Evolutionary conservation across 2,329 filamentous ascomycete species (phyloP), one percentile per base, ranked within the genome.

Genomic region (Laburnicola sp.): DNA sequence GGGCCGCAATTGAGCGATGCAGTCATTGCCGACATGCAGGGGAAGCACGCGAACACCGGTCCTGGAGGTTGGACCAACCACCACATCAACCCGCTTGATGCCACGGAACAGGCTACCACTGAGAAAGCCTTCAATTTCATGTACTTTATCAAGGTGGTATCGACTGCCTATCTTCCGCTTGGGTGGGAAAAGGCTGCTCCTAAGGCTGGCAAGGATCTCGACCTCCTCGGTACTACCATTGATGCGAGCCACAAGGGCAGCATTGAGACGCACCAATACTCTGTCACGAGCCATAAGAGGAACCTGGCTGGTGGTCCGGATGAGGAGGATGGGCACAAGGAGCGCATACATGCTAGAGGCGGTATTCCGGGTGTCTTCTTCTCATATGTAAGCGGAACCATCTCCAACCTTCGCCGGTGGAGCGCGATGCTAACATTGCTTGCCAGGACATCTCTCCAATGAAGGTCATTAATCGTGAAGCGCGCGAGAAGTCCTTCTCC

Each of bases 121-220:
- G 91, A 97, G 66, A 84, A 90, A 61, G 88, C 88, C 58, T 97
- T 82, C 80, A 99, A 97, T 79, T 99, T 87, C 75, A 96, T 97
- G 91, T 99, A 99, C 80, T 99, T 99, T 75, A 82, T 99, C 75
- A 99, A 99, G 80, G 94, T 99, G 50, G 94, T 99, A 28, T 91
- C 89, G 2, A 99, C 94, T 1, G 93, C 91, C 1, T 99, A 97
- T 72, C 82, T 97, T 25, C 91, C 94, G 2, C 82, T 99, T 1
- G 91, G 91, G 57, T 96, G 91, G 90, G 86, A 91, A 69, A 84
- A 85, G 64, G 62, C 72, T 27, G 65, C 72, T 27, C 65, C 73
- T 16, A 59, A 68, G 10, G 64, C 70, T 23, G 36, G 44, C 9
- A 68, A 75, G 44, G 75, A 82, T 45, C 79, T 86, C 40, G 77